Evolutionary conservation across 1,284 basidiomycete species (phyloP), one percentile per base, ranked within the genome.

Genomic region (Serendipita sp.): DNA sequence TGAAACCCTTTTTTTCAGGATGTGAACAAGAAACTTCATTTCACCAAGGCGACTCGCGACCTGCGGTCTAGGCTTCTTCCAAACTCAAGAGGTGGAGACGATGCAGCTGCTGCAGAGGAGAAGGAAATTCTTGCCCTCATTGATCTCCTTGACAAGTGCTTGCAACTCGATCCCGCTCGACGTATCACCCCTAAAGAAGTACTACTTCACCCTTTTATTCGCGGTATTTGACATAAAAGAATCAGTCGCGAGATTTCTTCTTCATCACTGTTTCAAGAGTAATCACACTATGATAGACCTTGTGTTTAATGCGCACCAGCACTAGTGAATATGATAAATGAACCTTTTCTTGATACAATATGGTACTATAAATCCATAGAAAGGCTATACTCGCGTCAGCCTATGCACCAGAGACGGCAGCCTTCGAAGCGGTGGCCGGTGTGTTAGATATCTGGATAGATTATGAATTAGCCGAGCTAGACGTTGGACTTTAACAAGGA

Each of bases 111-210:
- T 2, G 82, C 84, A 32, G 95, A 99, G 74, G 81, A 81, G 68
- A 92, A 91, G 73, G 73, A 91, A 67, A 70, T 96, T n/a, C 73
- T 81, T 58, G 82, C 84, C 12, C 96, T 99, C 70, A 81, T 96
- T 50, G 95, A 99, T 71, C 73, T 99, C 60, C 74, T 99, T 63
- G 93, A 97, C 69, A 93, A 89, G 72, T 96, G 93, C 72, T 78
- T 98, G 42, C 80, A 84, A 49, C 78, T 99, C n/a, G 96, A 99
- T 72, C 91, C 95, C 0, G 79, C 83, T 43, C 84, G 90, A 70
- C 77, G 94, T 66, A 84, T 97, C 62, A 88, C 84, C 13, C 91
- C 93, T 0, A 83, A 88, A 68, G 93, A 97, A 70, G 93, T 92
- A 10, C 78, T 97, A 55, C 73, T 80, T 6, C 94, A 98, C 74